A percentile compares a stretch with the other conserved stretches of the same genome.
phyloP scores from a whole-genome alignment of 768 basidiomycete species.

The Lentinula aciculospora region DNA sequence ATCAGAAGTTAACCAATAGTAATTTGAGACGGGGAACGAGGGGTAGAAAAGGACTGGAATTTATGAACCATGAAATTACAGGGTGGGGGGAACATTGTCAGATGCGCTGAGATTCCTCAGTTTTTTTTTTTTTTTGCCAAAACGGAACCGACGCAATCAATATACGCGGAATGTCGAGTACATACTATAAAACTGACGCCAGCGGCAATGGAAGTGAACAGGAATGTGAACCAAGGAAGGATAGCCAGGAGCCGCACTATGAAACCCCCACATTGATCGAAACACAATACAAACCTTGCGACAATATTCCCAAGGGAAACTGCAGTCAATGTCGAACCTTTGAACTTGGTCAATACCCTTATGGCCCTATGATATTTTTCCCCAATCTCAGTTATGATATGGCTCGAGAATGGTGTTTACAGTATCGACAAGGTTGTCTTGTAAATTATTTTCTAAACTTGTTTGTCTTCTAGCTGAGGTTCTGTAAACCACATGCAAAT shows the following conservation, averaged over 20 bases:
- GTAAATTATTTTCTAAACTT: no score
- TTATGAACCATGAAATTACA: neutral
- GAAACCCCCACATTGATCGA: no score
- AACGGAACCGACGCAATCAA: neutral
- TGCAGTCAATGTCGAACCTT: no score
- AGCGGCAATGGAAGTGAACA: constrained; percentile 26
- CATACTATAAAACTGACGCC: constrained; percentile 22
- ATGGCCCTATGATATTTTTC: no score
- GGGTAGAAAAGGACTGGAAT: neutral
- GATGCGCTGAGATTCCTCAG: neutral
- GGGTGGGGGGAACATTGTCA: neutral
- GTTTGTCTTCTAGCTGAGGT: no score
- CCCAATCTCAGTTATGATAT: no score
- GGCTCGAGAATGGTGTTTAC: no score
- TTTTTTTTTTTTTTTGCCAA: neutral
- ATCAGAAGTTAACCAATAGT: neutral
- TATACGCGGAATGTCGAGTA: neutral
- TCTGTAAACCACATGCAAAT: no score
- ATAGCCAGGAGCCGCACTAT: constrained; percentile 29
- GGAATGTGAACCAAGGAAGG: constrained; percentile 33
- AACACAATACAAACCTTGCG: no score
- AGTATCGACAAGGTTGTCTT: no score
- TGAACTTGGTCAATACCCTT: no score
- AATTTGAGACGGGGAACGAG: neutral
- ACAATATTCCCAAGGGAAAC: no score